Conservation (phyloP, 2,329 filamentous ascomycete genomes). For the Nemania abortiva region DNA sequence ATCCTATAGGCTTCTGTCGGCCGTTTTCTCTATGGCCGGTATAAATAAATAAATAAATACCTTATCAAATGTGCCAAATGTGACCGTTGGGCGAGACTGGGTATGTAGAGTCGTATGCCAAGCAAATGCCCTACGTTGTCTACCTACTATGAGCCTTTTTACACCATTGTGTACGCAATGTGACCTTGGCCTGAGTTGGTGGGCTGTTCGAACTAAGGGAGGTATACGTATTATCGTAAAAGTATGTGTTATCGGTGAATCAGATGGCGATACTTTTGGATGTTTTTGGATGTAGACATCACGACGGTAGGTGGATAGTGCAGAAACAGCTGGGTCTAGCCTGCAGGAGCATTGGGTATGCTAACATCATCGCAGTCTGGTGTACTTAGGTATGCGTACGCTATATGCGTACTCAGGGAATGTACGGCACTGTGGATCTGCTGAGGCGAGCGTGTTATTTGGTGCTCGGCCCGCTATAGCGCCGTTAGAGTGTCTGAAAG, state of each 20-base stretch:
- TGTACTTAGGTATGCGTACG: background rate
- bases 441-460: too few species aligned
- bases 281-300: constrained; percentile 2
- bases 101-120: constrained; percentile 7
- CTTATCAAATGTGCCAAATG: constrained; percentile 18
- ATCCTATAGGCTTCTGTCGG: constrained; percentile 19
- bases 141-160: background rate
- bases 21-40: background rate
- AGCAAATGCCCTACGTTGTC: background rate
- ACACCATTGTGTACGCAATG: constrained; percentile 2
- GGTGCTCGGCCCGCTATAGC: background rate
- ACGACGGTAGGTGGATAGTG: background rate
- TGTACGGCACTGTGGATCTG: background rate
- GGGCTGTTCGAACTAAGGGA: background rate
- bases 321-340: constrained; percentile 19
- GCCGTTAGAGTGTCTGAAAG: constrained; percentile 8
- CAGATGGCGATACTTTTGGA: constrained; percentile 1
- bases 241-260: constrained; percentile 13
- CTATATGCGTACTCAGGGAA: background rate
- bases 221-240: background rate
- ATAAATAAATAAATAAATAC: background rate
- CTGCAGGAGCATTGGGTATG: constrained; percentile 21
- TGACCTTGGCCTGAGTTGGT: background rate
- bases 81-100: constrained; percentile 8
- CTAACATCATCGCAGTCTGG: background rate